Percentiles rank a stretch among this genome's conserved stretches.
phyloP scores from a whole-genome alignment of 305 asterid species.

The Fraxinus platypoda region DNA sequence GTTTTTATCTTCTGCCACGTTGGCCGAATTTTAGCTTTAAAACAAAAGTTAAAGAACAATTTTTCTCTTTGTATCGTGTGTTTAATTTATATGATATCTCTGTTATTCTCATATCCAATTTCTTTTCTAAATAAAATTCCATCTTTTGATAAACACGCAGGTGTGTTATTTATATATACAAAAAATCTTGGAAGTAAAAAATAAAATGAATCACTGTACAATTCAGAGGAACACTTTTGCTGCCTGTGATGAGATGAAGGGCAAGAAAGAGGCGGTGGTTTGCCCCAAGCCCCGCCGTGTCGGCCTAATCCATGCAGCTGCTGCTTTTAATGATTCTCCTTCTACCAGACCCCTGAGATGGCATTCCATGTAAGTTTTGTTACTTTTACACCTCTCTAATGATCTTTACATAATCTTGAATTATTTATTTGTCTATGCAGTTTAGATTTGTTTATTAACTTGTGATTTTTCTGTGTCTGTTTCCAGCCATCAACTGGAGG shows the following conservation, averaged over 20 bases:
- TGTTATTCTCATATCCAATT: conserved; percentile 14
- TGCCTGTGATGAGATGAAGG: conserved; percentile 63
- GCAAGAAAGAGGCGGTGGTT: conserved; percentile 54
- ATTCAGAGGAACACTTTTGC: conserved; percentile 53
- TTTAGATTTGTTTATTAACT: not conserved
- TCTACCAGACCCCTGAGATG: conserved; percentile 49
- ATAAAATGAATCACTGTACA: conserved; percentile 63
- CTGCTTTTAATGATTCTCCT: conserved; percentile 41
- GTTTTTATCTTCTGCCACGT: conserved; percentile 20
- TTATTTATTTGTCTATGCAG: not conserved
- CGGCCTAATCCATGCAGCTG: conserved; percentile 38
- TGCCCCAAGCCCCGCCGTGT: conserved; percentile 91
- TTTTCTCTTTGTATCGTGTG: not conserved
- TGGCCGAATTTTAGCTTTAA: conserved; percentile 53
- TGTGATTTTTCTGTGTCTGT: not conserved
- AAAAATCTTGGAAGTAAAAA: conserved; percentile 11
- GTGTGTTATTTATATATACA: conserved; percentile 7
- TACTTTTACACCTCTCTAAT: not conserved
- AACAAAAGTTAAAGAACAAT: conserved; percentile 9
- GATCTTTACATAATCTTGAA: not conserved
- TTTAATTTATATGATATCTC: conserved; percentile 13
- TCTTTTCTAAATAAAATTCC: conserved; percentile 11
- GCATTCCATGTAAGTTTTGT: conserved; percentile 57
- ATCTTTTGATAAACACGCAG: conserved; percentile 19
- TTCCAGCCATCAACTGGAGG: conserved; percentile 81